Evolutionary conservation across 768 basidiomycete genomes (phyloP), one percentile per base, ranked within the genome.

Genomic region (Tephrocybe sp.): DNA sequence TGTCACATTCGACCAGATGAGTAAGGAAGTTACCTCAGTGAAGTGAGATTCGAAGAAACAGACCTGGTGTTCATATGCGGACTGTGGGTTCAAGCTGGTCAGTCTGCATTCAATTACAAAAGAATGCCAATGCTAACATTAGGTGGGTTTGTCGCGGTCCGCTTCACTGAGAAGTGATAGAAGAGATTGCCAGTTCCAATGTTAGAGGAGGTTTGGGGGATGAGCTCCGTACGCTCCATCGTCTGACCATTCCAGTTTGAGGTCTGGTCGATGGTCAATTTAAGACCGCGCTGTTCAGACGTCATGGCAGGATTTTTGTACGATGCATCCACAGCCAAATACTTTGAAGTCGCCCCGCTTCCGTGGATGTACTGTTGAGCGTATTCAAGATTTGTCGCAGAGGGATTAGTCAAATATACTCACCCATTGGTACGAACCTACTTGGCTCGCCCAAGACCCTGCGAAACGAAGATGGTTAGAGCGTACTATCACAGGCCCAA

Each of bases 31-130:
- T 39, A 76, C 76, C 69, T 82, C 80, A 4, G 79, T 82, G 64
- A 82, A 84, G 61, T 82, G 82, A 38, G 75, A 79, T 63, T 82
- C 80, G 57, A 82, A 82, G 71, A 83, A 84, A 52, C 73, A 63
- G 42, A 83, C 75, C 62, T 83, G 80, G 57, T 83, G 82, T 61
- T 84, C 80, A 18, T 73, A 62, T 16, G 76, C 72, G 11, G 78
- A 68, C 79, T 80, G 44, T 42, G 24, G 27, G 47, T 16, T 12
- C 45, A 19, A 25, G 31, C 25, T 43, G 24, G 38, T 29, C 38
- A 52, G 45, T 19, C 10, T 15, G 18, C 18, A 6, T 38, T 19
- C 37, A 19, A 19, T 19, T 12, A 4, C 9, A 4, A 15, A 9
- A 15, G 9, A 15, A n/a, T 15, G 15, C 8, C 4, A 34, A n/a